These are phyloP conservation scores for Gymnopilus junonius DNA, from an alignment of 768 basidiomycete genomes.

Conservation along the genomic window DNA sequence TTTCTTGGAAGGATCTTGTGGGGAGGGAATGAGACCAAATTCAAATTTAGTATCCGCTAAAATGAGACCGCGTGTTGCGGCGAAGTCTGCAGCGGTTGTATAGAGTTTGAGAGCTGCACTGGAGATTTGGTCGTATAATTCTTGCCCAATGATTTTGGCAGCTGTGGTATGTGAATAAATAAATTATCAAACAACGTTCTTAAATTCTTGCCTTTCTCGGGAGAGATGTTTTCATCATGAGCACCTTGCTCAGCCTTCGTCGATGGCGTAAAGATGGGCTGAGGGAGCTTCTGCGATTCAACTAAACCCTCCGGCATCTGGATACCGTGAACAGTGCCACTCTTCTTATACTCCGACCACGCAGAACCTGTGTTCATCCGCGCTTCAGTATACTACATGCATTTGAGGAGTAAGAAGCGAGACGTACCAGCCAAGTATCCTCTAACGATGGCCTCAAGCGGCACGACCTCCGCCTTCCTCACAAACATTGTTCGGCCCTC, in stretches of 20 bases:
- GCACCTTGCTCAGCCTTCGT: constrained; percentile 94
- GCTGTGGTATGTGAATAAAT: constrained; percentile 43
- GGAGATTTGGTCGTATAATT: constrained; percentile 67
- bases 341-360: constrained; percentile 92
- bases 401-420: not conserved
- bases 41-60: constrained; percentile 99
- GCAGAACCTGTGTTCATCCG: constrained; percentile 86
- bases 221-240: constrained; percentile 96
- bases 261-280: constrained; percentile 93
- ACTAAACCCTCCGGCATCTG: constrained; percentile 71
- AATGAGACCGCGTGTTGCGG: constrained; percentile 78
- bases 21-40: constrained; percentile 74
- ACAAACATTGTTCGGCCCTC: constrained; percentile 92
- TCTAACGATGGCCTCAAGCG: constrained; percentile 93
- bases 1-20: constrained; percentile 35
- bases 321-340: constrained; percentile 88
- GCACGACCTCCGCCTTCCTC: constrained; percentile 83
- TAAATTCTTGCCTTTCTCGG: constrained; percentile 63
- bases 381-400: too few relatives aligned
- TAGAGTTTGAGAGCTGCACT: constrained; percentile 66
- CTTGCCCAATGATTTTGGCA: constrained; percentile 64
- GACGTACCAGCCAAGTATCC: constrained; percentile 91
- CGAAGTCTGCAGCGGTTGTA: constrained; percentile 74
- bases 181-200: not conserved
- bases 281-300: constrained; percentile 84